Conservation (phyloP, 495 filamentous ascomycete species). For the Mytilinidion resinicola region DNA sequence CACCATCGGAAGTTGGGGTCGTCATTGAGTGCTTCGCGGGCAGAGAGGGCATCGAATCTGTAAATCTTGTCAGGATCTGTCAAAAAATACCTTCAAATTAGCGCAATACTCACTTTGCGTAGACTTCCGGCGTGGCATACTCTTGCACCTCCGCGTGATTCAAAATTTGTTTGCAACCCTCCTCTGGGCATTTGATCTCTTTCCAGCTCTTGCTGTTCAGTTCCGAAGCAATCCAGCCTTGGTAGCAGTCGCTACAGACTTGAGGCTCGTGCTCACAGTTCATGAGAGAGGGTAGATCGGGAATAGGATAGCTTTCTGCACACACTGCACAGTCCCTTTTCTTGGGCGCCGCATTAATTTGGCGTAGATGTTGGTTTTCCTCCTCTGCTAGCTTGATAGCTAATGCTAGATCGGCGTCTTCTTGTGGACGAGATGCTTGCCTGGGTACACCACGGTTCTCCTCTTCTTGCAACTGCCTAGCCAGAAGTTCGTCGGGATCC, state of each 20-base stretch:
- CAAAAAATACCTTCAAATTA: conserved; percentile 14
- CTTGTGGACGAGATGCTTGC: not conserved
- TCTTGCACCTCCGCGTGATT: conserved; percentile 14
- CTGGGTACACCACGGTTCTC: not conserved
- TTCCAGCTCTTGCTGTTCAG: conserved; percentile 18
- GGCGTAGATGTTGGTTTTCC: not conserved
- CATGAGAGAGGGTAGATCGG: conserved; percentile 10
- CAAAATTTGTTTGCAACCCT: conserved; percentile 10
- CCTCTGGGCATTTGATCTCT: conserved; percentile 19
- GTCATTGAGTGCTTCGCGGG: conserved; percentile 24
- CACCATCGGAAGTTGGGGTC: conserved; percentile 41
- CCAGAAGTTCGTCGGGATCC: not conserved
- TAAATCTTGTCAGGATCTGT: not conserved
- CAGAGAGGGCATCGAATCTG: conserved; percentile 29
- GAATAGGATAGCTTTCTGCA: conserved; percentile 3
- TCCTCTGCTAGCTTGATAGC: conserved; percentile 12
- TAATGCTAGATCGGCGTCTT: conserved; percentile 9
- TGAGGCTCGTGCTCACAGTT: conserved; percentile 17
- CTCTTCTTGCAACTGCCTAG: not conserved
- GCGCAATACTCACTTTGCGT: conserved; percentile 1
- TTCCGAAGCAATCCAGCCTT: conserved; percentile 15
- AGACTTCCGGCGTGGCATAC: conserved; percentile 15
- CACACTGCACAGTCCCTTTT: conserved; percentile 23
- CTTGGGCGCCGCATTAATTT: not conserved
- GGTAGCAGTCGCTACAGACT: conserved; percentile 15